Conservation (phyloP, 805 yeast species). For the Komagataella phaffii region DNA sequence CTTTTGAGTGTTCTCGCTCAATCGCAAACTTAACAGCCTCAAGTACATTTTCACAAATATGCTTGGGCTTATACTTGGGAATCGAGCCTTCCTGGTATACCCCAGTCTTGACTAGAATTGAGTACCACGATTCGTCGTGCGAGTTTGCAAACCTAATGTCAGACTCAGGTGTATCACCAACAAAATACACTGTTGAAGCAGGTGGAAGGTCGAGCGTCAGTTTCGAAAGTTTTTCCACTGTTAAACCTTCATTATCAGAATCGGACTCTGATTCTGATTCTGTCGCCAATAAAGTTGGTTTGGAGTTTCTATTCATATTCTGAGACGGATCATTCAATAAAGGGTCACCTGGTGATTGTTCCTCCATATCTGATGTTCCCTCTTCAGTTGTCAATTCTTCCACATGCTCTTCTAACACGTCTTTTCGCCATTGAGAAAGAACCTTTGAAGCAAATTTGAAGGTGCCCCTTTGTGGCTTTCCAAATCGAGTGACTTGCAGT, state of each 20-base stretch:
- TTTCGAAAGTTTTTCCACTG: constrained; percentile 29
- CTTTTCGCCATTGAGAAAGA: constrained; percentile 64
- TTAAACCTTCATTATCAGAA: constrained; percentile 26
- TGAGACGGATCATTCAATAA: not conserved
- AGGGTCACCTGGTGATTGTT: constrained; percentile 8
- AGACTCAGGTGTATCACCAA: constrained; percentile 84
- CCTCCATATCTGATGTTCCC: constrained; percentile 6
- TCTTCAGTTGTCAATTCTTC: constrained; percentile 23
- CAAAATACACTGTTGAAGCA: constrained; percentile 77
- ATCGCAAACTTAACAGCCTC: constrained; percentile 78
- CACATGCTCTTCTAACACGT: constrained; percentile 62
- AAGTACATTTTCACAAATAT: constrained; percentile 57
- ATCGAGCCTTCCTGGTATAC: constrained; percentile 71
- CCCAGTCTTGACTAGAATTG: constrained; percentile 78
- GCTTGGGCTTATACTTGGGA: constrained; percentile 72
- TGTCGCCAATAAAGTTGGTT: constrained; percentile 8
- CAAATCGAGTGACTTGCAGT: constrained; percentile 69
- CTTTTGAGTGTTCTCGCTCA: constrained; percentile 65
- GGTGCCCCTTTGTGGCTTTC: constrained; percentile 84
- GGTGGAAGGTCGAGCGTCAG: constrained; percentile 53
- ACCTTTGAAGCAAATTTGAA: constrained; percentile 75
- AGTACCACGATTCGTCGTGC: constrained; percentile 75
- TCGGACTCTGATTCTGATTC: constrained; percentile 17
- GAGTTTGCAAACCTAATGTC: constrained; percentile 82
- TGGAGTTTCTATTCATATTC: not conserved